Evolutionary conservation across 768 basidiomycete genomes (phyloP).

Genomic region (Boletus vinaceobasis): DNA sequence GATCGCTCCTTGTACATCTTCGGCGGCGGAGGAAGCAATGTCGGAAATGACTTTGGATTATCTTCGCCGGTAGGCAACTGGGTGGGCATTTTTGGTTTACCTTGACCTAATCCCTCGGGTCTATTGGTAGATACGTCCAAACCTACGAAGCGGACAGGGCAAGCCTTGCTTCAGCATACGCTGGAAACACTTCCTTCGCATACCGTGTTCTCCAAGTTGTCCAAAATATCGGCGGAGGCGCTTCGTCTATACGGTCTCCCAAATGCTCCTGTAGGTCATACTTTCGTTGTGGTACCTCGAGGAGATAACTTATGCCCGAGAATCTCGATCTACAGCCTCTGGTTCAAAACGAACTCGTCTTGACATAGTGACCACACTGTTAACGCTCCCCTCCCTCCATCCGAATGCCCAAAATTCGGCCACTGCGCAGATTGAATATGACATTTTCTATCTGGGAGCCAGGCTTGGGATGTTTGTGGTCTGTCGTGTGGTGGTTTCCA

Average conservation of each 20-base stretch:
- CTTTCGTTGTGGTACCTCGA: neutral
- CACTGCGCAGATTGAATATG: constrained; percentile 22
- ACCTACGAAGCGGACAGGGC: constrained; percentile 31
- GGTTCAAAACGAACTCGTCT: constrained; percentile 23
- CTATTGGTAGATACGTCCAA: constrained; percentile 27
- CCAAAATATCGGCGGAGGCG: neutral
- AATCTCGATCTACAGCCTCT: constrained; percentile 10
- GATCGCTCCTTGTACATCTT: neutral
- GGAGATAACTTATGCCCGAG: neutral
- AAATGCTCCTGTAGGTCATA: constrained; percentile 17
- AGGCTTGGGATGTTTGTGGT: constrained; percentile 27
- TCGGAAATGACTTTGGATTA: constrained; percentile 30
- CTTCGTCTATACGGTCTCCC: neutral
- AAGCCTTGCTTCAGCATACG: constrained; percentile 33
- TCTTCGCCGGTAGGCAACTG: constrained; percentile 26
- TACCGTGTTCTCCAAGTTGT: constrained; percentile 21
- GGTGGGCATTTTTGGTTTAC: neutral
- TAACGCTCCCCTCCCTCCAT: constrained; percentile 27
- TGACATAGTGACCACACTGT: constrained; percentile 25
- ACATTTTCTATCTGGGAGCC: constrained; percentile 30
- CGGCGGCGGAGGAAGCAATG: constrained; percentile 21
- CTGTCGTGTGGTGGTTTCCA: constrained; percentile 17
- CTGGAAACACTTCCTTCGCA: constrained; percentile 28
- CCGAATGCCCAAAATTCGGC: constrained; percentile 1
- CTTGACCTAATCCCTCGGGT: constrained; percentile 2